Conservation (phyloP, 2,329 filamentous ascomycete species). For the Ascosphaera apis region DNA sequence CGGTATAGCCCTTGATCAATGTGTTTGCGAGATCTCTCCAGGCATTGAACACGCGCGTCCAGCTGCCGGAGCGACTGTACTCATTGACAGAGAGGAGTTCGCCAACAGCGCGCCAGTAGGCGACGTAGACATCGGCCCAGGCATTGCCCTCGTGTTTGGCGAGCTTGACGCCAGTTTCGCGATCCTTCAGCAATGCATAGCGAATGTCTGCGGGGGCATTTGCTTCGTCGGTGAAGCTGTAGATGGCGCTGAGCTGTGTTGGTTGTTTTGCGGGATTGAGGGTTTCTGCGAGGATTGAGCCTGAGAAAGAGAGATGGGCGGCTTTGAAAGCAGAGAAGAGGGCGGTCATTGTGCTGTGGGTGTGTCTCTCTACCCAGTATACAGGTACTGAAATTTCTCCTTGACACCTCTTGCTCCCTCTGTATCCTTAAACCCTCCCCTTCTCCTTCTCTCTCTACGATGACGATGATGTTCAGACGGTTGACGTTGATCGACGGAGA, state of each 20-base stretch:
- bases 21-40: slow-evolving; percentile 70
- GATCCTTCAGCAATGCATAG: slow-evolving; percentile 43
- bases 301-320: slow-evolving; percentile 41
- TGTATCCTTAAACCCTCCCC: too few relatives aligned
- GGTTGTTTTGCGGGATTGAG: slow-evolving; percentile 48
- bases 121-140: slow-evolving; percentile 70
- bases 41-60: slow-evolving; percentile 60
- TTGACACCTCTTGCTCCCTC: too few relatives aligned
- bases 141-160: slow-evolving; percentile 45
- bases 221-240: slow-evolving; percentile 43
- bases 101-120: slow-evolving; percentile 64
- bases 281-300: slow-evolving; percentile 50
- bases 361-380: not conserved
- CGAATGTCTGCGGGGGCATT: slow-evolving; percentile 47
- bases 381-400: too few relatives aligned
- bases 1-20: slow-evolving; percentile 62
- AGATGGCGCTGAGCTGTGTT: slow-evolving; percentile 44
- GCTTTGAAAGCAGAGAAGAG: slow-evolving; percentile 51
- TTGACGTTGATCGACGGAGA: too few relatives aligned
- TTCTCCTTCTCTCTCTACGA: too few relatives aligned
- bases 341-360: slow-evolving; percentile 36
- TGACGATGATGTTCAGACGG: too few relatives aligned
- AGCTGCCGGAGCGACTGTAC: slow-evolving; percentile 31
- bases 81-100: slow-evolving; percentile 47
- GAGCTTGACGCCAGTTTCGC: slow-evolving; percentile 29